Base-by-base conservation (phyloP, 345 rosid genomes). In the Hypericum androsaemum region DNA sequence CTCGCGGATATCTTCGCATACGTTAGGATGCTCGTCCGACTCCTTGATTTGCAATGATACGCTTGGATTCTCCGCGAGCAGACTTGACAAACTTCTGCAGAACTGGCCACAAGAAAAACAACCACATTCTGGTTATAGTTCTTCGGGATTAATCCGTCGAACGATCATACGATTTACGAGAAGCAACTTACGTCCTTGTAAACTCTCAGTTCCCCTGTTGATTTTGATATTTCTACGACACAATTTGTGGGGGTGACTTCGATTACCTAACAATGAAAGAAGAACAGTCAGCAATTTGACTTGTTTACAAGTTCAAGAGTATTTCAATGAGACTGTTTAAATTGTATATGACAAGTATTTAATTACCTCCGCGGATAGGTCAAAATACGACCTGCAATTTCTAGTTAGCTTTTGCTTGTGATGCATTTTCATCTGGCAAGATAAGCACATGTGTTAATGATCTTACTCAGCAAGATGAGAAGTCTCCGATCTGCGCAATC, bases 231-330 rank as follows among this genome's bases (percentile, higher is more conserved):
- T 75, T 90, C 92, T 41, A 90, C 66, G 10, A 84, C 89, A 59
- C 98, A 90, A 64, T 79, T 82, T 13, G 79, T 76, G n/a, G 98
- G 98, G 63, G 96, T 72, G 52, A 84, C 95, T 59, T 75, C 86
- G 1, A 79, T 82, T 59, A 86, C 95, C 89, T 79, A 71, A 47
- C 51, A 64, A 47, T 54, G n/a, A n/a, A n/a, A n/a, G n/a, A n/a
- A 49, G 50, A 47, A 9, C 17, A 49, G 7, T n/a, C 0, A n/a
- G 41, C 5, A 17, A 57, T 77, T 39, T 64, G 64, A 43, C 39
- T 47, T 3, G 44, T 42, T 12, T 44, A 14, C 12, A 53, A 10
- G 4, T 2, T 28, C n/a, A n/a, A n/a, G n/a, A 38, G n/a, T n/a
- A n/a, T n/a, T n/a, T n/a, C n/a, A 37, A 35, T n/a, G 11, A 22